phyloP scores from a whole-genome alignment of 2,329 filamentous ascomycete species.

The Stenocarpella maydis region DNA sequence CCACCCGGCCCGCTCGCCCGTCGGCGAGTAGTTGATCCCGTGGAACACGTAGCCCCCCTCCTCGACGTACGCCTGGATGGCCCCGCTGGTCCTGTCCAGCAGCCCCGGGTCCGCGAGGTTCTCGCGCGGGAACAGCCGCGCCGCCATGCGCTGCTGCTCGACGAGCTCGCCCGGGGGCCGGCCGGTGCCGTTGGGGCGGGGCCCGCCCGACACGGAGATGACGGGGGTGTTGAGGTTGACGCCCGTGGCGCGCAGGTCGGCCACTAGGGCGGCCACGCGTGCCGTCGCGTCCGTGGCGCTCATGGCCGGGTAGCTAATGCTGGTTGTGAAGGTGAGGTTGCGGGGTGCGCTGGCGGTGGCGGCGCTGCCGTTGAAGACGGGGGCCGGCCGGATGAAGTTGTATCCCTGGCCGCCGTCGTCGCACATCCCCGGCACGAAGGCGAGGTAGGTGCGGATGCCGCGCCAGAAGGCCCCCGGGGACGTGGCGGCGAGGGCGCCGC shows the following conservation, averaged over 20 bases:
- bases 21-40: conserved; percentile 45
- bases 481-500: conserved; percentile 5
- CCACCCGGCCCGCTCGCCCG: conserved; percentile 37
- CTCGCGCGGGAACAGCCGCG: conserved; percentile 47
- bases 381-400: conserved; percentile 38
- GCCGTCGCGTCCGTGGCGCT: not conserved
- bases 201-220: not conserved
- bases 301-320: conserved; percentile 23
- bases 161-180: not conserved
- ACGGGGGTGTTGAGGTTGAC: not conserved
- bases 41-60: conserved; percentile 47
- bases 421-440: conserved; percentile 45
- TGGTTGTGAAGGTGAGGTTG: conserved; percentile 11
- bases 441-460: conserved; percentile 45
- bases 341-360: not conserved
- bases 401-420: conserved; percentile 48
- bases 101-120: conserved; percentile 42
- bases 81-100: conserved; percentile 42
- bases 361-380: conserved; percentile 1
- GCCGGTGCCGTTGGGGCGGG: not conserved
- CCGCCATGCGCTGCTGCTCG: conserved; percentile 37
- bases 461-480: conserved; percentile 41
- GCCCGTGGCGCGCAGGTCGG: conserved; percentile 3
- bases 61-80: conserved; percentile 45
- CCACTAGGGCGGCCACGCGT: not conserved